Evolutionary conservation across 2,329 filamentous ascomycete species (phyloP), one percentile per base, ranked within the genome.

Genomic region (Tolypocladium ovalisporum): DNA sequence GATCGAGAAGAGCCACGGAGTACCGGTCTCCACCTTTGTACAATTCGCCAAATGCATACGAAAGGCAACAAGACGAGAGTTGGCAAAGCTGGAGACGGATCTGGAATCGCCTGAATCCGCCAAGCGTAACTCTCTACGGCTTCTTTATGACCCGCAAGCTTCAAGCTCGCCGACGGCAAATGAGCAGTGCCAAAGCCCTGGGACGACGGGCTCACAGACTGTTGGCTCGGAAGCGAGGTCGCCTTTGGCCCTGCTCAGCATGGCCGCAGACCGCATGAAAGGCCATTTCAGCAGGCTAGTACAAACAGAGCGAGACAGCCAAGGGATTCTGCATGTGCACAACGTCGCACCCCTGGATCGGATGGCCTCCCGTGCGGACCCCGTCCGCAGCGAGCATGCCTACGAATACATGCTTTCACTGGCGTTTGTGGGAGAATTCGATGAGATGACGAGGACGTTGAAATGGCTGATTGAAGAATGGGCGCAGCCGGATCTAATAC

Each of bases 391-490:
- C 7, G 62, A 66, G 83, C 62, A 71, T 17, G 70, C 65, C 1
- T 82, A 87, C 62, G 73, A 75, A 2, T 87, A 88, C 65, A 77
- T 90, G 67, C 78, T 84, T 52, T 77, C 82, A 1, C 72, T 90
- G 27, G 86, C 81, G 1, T 77, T 80, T 55, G 68, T 84, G n/a
- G 79, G 79, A 39, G 83, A 89, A 61, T 75, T 76, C 54, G 71
- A 78, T 2, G 82, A 79, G 54, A 82, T 90, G 66, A 75, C 79
- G 6, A 72, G 72, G 4, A 70, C 86, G 6, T 70, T 86, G 17
- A 68, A 72, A 35, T 91, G 85, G 85, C 79, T 87, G 62, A 69
- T 80, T 0, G 62, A 69, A 29, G 70, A 83, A 61, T 78, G 78
- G 70, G 65, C 67, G 7, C 67, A 67, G 27, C 56, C 65, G 32